Base-by-base conservation (phyloP, 2,329 filamentous ascomycete genomes). In the Dothistroma septosporum region DNA sequence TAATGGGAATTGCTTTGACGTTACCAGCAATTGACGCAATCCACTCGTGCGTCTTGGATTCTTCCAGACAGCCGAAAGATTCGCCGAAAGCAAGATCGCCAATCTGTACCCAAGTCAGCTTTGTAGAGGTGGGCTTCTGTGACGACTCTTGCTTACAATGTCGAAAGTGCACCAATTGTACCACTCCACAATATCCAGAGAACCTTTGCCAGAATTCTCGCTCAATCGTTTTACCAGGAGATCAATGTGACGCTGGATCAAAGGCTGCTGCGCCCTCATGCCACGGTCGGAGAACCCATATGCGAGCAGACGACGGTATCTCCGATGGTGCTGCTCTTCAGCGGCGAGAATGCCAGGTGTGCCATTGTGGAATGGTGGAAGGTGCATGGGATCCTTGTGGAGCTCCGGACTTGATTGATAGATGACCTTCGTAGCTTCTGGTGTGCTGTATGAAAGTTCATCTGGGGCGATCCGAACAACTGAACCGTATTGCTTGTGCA, bases 121-220 rank as follows among this genome's bases (percentile, higher is more conserved):
- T 37, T 11, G 4, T 44, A 5, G 4, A 19, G 14, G 8, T n/a
- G 4, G 14, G 31, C 32, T 22, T 44, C 16, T 41, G 21, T 16
- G 10, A 1, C 7, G 16, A 41, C 16, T 0, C 4, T 22, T 35
- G 22, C 61, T 72, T 33, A 67, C 61, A 19, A 44, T 44, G 31
- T 66, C 64, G 53, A 67, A 66, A 16, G 66, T 64, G 4, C 62
- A 69, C 59, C 62, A 70, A 58, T 68, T 70, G 55, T 64, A 65
- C 59, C 62, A 68, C n/a, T 61, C 55, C 4, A 64, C 54, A 50
- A 70, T 49, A 53, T 71, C 58, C 16, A 64, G 57, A n/a, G 58
- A 50, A 12, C 57, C 48, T 1, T 55, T 57, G 35, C 37, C 31
- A 33, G 62, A 59, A 2, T 46, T 41, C n/a, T 46, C 14, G 10